Conservation (phyloP, 371 early-diverging fungal species). For the Smittium mucronatum region DNA sequence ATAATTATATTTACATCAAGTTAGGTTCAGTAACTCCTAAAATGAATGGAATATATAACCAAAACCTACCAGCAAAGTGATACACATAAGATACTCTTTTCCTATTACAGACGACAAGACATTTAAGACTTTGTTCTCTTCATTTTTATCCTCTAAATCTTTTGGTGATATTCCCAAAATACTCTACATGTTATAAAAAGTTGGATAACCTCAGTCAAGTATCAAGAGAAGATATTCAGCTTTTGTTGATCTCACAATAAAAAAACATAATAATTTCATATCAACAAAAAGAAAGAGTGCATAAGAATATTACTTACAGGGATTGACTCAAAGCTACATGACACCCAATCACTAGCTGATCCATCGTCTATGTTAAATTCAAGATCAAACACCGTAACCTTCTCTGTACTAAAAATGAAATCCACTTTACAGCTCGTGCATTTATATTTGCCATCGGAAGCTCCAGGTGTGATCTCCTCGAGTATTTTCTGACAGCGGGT, state of each 20-base stretch:
- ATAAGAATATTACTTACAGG: background rate
- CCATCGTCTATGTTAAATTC: conserved; percentile 10
- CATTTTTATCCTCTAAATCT: background rate
- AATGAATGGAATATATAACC: too few relatives aligned
- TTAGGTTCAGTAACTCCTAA: too few relatives aligned
- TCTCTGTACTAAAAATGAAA: background rate
- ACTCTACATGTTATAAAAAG: too few relatives aligned
- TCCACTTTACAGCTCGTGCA: background rate
- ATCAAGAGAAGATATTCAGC: too few relatives aligned
- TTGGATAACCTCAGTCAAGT: too few relatives aligned
- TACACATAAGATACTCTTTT: background rate
- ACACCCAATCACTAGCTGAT: conserved; percentile 5
- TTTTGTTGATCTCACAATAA: background rate
- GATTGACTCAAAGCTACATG: background rate
- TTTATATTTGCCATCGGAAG: background rate
- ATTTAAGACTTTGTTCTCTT: background rate
- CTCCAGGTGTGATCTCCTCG: background rate
- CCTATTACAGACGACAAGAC: background rate
- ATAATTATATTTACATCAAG: too few relatives aligned
- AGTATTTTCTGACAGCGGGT: background rate
- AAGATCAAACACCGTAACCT: background rate
- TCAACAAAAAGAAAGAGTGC: background rate
- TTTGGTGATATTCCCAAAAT: background rate
- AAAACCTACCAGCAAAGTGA: background rate
- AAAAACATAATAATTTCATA: background rate